A percentile compares a stretch with the other conserved stretches of the same genome.
Conservation (phyloP, 495 filamentous ascomycete species). For the Aspergillus ellipticus region DNA sequence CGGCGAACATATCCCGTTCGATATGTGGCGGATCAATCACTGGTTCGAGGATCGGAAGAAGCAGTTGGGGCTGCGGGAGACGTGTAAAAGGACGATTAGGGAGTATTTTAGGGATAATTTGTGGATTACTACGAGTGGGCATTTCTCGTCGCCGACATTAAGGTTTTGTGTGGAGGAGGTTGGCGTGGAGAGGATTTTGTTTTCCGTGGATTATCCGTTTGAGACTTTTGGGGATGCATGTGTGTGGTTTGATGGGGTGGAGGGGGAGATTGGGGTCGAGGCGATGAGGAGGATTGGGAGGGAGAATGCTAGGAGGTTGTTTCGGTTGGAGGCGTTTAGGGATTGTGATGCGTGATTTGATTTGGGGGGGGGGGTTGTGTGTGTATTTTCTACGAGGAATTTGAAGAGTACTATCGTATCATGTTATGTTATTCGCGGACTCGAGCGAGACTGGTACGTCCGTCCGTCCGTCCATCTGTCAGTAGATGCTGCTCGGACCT, state of each 20-base stretch:
- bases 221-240: slow-evolving; percentile 52
- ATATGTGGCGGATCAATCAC: slow-evolving; percentile 58
- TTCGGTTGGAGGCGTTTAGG: slow-evolving; percentile 43
- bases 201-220: slow-evolving; percentile 51
- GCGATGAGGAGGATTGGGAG: slow-evolving; percentile 49
- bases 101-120: slow-evolving; percentile 59
- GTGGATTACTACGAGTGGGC: slow-evolving; percentile 62
- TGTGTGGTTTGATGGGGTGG: slow-evolving; percentile 51
- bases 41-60: slow-evolving; percentile 53
- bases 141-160: slow-evolving; percentile 55
- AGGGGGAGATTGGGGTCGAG: slow-evolving; percentile 35
- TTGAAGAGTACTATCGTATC: too few relatives aligned
- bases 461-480: too few relatives aligned
- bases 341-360: slow-evolving; percentile 30
- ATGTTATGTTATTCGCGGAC: too few relatives aligned
- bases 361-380: neutral
- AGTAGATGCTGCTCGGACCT: too few relatives aligned
- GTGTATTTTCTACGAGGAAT: too few relatives aligned
- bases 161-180: slow-evolving; percentile 46
- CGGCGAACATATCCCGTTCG: slow-evolving; percentile 63
- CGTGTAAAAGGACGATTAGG: slow-evolving; percentile 49
- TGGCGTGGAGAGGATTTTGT: slow-evolving; percentile 42
- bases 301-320: slow-evolving; percentile 53
- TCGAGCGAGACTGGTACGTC: too few relatives aligned
- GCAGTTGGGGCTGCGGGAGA: slow-evolving; percentile 37